These are phyloP conservation scores for Climacium dendroides DNA, from an alignment of 225 moss, liverwort and hornwort species.

Conservation along the genomic window DNA sequence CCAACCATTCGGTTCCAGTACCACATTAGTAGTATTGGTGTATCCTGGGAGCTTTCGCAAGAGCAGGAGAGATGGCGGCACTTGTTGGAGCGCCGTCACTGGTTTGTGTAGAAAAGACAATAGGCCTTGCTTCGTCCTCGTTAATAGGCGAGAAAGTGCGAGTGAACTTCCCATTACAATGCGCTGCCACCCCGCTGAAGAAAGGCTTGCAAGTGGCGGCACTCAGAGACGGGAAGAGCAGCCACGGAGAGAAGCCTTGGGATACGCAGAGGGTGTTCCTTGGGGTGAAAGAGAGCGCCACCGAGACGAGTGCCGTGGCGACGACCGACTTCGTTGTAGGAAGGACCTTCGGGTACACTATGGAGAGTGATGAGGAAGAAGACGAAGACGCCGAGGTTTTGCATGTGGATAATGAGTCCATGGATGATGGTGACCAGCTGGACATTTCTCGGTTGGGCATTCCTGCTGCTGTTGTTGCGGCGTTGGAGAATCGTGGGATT, in stretches of 20 bases:
- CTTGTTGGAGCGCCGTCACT: slow-evolving; percentile 7
- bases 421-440: slow-evolving; percentile 57
- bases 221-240: background rate
- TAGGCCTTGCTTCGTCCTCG: background rate
- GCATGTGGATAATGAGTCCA: slow-evolving; percentile 35
- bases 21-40: background rate
- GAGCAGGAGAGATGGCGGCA: slow-evolving; percentile 5
- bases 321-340: slow-evolving; percentile 11
- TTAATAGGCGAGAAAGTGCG: background rate
- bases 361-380: slow-evolving; percentile 33
- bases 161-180: background rate
- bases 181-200: background rate
- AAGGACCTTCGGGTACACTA: slow-evolving; percentile 22
- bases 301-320: slow-evolving; percentile 31
- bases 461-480: slow-evolving; percentile 31
- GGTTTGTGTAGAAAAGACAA: background rate
- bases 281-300: background rate
- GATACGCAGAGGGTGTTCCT: slow-evolving; percentile 1
- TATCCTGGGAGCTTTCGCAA: background rate
- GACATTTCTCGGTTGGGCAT: slow-evolving; percentile 69
- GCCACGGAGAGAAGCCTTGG: slow-evolving; percentile 23
- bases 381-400: slow-evolving; percentile 39
- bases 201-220: background rate
- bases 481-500: slow-evolving; percentile 55
- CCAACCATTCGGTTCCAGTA: background rate